Conservation (phyloP, 192 early-diverging fungal species). For the Rhizoclosmatium sp. region DNA sequence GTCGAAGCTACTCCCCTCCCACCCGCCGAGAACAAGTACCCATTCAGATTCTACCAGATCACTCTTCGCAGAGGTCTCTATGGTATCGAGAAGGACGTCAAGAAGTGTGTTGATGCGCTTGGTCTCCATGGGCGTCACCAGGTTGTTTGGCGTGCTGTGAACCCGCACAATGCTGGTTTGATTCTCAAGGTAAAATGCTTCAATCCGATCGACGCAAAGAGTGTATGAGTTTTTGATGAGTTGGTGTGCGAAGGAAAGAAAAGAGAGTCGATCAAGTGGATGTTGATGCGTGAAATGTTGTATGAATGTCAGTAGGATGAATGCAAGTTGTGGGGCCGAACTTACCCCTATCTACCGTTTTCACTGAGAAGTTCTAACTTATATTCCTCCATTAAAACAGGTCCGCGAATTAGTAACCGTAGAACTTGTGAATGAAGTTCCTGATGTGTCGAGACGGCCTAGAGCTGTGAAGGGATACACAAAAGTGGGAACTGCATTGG, state of each 20-base stretch:
- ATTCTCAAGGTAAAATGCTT: constrained; percentile 61
- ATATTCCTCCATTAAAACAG: neutral
- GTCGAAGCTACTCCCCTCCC: constrained; percentile 27
- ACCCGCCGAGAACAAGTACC: constrained; percentile 32
- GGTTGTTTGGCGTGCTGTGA: constrained; percentile 62
- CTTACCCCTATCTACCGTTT: too few species aligned
- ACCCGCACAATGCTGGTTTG: constrained; percentile 62
- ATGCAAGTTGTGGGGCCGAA: too few species aligned
- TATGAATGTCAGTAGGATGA: too few species aligned
- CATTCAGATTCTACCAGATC: constrained; percentile 65
- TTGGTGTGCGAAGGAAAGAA: neutral
- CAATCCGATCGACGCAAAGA: neutral
- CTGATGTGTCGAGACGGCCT: constrained; percentile 16
- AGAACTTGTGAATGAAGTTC: constrained; percentile 53
- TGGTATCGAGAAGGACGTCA: constrained; percentile 61
- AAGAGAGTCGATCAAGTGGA: too few species aligned
- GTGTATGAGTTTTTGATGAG: neutral
- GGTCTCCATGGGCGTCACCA: constrained; percentile 64
- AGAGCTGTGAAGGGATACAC: constrained; percentile 25
- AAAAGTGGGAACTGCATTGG: constrained; percentile 13
- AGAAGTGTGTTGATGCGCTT: constrained; percentile 57
- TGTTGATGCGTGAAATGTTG: too few species aligned
- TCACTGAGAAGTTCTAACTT: too few species aligned
- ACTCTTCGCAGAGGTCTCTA: constrained; percentile 64
- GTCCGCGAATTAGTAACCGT: constrained; percentile 63